Conservation (phyloP, 768 basidiomycete genomes). For the Suillus paluster region DNA sequence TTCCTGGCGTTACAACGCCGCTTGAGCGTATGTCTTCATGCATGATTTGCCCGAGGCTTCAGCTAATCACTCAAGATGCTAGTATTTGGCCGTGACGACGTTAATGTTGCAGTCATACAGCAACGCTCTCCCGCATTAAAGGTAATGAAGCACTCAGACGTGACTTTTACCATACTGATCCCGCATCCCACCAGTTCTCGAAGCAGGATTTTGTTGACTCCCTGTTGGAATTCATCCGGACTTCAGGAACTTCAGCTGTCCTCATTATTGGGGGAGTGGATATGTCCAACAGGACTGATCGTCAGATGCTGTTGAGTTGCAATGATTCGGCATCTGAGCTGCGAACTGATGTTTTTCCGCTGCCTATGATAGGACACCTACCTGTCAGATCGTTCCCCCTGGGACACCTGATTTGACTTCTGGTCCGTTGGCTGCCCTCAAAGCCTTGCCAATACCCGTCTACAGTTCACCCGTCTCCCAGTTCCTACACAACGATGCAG, state of each 20-base stretch:
- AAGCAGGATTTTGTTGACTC: slow-evolving; percentile 70
- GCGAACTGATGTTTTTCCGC: background rate
- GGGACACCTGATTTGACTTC: slow-evolving; percentile 48
- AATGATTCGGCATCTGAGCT: background rate
- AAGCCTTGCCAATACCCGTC: slow-evolving; percentile 52
- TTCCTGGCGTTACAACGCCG: slow-evolving; percentile 68
- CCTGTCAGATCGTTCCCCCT: slow-evolving; percentile 55
- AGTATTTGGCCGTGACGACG: slow-evolving; percentile 67
- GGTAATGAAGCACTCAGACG: slow-evolving; percentile 40
- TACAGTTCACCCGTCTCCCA: slow-evolving; percentile 56
- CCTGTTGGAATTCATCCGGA: slow-evolving; percentile 60
- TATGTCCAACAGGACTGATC: slow-evolving; percentile 70
- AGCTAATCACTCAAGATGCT: background rate
- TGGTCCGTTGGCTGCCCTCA: slow-evolving; percentile 49
- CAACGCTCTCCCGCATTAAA: slow-evolving; percentile 82
- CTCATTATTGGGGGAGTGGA: slow-evolving; percentile 81
- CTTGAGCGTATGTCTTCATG: slow-evolving; percentile 64
- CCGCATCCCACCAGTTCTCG: slow-evolving; percentile 46
- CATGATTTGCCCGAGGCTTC: slow-evolving; percentile 2
- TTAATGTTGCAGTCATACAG: slow-evolving; percentile 66
- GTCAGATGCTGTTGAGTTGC: slow-evolving; percentile 71
- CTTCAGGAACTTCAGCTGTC: slow-evolving; percentile 52
- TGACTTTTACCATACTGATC: slow-evolving; percentile 1
- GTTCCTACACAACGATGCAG: slow-evolving; percentile 29
- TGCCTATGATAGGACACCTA: slow-evolving; percentile 61